Evolutionary conservation across 176 grass and related monocot genomes (phyloP).

Genomic region (Triticum turgidum): DNA sequence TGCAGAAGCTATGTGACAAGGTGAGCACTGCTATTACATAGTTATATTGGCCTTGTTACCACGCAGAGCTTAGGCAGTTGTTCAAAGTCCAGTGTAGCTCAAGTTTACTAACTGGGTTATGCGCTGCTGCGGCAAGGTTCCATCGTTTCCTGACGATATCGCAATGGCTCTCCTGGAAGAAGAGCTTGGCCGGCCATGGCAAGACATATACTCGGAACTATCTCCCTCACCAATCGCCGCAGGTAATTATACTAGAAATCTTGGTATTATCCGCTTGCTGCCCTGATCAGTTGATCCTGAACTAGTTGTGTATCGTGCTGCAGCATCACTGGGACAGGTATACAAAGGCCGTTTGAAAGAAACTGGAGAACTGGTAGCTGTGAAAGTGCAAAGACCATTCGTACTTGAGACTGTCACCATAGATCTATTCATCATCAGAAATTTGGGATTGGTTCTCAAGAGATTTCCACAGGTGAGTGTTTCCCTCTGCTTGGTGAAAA

Average conservation of each 20-base stretch:
- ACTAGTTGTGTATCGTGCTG: slow-evolving; percentile 15
- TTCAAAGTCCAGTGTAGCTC: not conserved
- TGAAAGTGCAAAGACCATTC: slow-evolving; percentile 95
- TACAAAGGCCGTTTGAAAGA: slow-evolving; percentile 96
- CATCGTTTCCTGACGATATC: slow-evolving; percentile 91
- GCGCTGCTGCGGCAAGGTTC: slow-evolving; percentile 45
- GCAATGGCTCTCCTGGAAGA: slow-evolving; percentile 92
- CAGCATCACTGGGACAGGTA: slow-evolving; percentile 96
- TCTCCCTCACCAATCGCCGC: slow-evolving; percentile 93
- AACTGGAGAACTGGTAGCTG: slow-evolving; percentile 85
- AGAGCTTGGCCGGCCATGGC: slow-evolving; percentile 91
- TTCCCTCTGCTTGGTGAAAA: not conserved
- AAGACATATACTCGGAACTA: slow-evolving; percentile 80
- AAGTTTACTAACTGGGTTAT: slow-evolving; percentile 28
- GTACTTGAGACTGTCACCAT: slow-evolving; percentile 93
- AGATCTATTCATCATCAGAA: slow-evolving; percentile 92
- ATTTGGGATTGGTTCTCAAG: slow-evolving; percentile 73
- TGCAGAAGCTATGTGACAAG: slow-evolving; percentile 97
- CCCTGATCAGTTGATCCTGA: not conserved
- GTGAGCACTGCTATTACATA: slow-evolving; percentile 15
- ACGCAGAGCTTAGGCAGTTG: not conserved
- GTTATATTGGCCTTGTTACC: not conserved
- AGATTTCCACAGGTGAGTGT: slow-evolving; percentile 83
- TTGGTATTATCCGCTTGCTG: not conserved
- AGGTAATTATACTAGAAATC: slow-evolving; percentile 45